These are phyloP conservation scores for Penicillium argentinense DNA, from an alignment of 495 filamentous ascomycete species.

Conservation along the genomic window DNA sequence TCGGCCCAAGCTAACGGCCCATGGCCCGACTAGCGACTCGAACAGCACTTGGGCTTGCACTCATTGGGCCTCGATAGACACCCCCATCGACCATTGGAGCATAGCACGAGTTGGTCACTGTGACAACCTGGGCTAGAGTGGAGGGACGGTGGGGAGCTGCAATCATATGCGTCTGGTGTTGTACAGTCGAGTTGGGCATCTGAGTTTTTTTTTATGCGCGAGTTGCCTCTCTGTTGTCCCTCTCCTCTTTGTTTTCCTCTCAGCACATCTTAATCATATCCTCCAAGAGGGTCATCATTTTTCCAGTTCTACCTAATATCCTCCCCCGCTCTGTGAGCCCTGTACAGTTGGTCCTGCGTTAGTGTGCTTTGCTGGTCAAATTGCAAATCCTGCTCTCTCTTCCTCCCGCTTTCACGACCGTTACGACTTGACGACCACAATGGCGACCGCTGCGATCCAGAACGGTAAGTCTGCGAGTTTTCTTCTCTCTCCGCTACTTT, in stretches of 20 bases:
- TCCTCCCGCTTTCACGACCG: conserved; percentile 21
- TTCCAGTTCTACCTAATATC: background rate
- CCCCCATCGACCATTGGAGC: conserved; percentile 6
- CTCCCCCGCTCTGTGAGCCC: conserved; percentile 20
- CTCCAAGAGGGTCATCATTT: background rate
- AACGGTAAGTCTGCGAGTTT: conserved; percentile 11
- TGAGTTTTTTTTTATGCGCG: conserved; percentile 12
- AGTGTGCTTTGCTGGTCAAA: conserved; percentile 27
- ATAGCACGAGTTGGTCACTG: conserved; percentile 27
- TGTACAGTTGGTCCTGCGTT: conserved; percentile 26
- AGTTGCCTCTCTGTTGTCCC: conserved; percentile 1
- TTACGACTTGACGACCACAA: conserved; percentile 23
- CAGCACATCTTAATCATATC: conserved; percentile 3
- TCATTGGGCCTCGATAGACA: conserved; percentile 12
- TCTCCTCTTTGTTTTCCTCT: conserved; percentile 7
- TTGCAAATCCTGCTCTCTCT: conserved; percentile 18
- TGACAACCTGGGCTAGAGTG: conserved; percentile 25
- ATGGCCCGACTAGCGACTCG: conserved; percentile 1
- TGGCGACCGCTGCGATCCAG: conserved; percentile 26
- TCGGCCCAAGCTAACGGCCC: conserved; percentile 5
- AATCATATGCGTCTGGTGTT: conserved; percentile 8
- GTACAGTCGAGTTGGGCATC: conserved; percentile 21
- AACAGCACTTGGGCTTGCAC: conserved; percentile 7
- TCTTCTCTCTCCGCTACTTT: background rate
- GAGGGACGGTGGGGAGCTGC: background rate